Percentiles rank a stretch among this genome's conserved stretches.
Conservation (phyloP, 139 green algal genomes). For the Chlamydomonas sp. region DNA sequence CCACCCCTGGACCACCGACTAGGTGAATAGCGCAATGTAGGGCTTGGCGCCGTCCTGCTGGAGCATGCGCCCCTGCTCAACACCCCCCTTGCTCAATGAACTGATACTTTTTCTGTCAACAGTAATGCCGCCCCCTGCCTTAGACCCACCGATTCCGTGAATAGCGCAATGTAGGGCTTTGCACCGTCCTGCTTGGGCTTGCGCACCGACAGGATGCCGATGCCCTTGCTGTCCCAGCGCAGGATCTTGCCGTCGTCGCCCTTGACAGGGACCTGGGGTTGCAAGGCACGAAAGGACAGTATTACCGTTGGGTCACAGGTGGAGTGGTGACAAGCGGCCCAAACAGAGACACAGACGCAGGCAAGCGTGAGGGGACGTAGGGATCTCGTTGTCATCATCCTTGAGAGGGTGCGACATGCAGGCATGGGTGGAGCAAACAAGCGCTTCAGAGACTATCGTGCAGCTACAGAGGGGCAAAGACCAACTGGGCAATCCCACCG, state of each 20-base stretch:
- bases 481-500: too few species aligned
- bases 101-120: not conserved
- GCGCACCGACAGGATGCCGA: conserved; percentile 16
- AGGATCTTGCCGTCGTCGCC: not conserved
- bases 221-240: conserved; percentile 8
- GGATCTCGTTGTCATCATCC: too few species aligned
- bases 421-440: too few species aligned
- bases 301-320: too few species aligned
- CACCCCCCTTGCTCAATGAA: not conserved
- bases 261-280: not conserved
- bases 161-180: conserved; percentile 35
- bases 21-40: not conserved
- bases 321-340: too few species aligned
- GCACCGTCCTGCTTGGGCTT: conserved; percentile 14
- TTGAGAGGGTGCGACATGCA: too few species aligned
- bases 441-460: too few species aligned
- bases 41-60: not conserved
- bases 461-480: too few species aligned
- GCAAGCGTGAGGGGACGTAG: too few species aligned
- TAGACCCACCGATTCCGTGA: conserved; percentile 9
- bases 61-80: not conserved
- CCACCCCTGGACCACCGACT: not conserved
- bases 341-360: too few species aligned
- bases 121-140: not conserved
- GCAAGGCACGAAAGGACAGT: not conserved